Conservation (phyloP, 2,329 filamentous ascomycete genomes). For the Ophiostoma perfectum region DNA sequence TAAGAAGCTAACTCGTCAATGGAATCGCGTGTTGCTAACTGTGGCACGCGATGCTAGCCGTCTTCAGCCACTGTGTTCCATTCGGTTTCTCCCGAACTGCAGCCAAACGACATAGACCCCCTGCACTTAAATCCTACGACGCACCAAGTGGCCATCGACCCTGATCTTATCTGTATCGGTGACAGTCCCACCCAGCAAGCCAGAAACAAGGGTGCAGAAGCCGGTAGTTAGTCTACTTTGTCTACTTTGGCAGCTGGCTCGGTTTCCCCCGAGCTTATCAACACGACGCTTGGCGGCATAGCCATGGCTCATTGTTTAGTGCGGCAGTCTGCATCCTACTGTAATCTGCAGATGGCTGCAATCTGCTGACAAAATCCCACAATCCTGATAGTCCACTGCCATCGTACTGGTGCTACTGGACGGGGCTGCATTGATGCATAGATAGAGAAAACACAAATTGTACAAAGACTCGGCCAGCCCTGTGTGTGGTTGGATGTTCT, state of each 20-base stretch:
- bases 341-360: neutral
- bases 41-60: neutral
- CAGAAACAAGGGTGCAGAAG: too few species aligned
- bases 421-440: too few species aligned
- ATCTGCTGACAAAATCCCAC: neutral
- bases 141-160: neutral
- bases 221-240: neutral
- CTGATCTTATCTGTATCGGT: neutral
- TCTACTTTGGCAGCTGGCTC: neutral
- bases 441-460: neutral
- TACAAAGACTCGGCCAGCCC: neutral
- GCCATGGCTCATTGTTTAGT: neutral
- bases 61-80: neutral
- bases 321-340: neutral
- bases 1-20: neutral
- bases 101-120: neutral
- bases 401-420: neutral
- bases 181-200: too few species aligned
- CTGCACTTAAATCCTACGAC: neutral
- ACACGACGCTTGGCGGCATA: neutral
- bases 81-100: slow-evolving; percentile 8
- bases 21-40: neutral
- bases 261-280: slow-evolving; percentile 10
- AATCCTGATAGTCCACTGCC: neutral
- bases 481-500: neutral